phyloP scores from a whole-genome alignment of 306 rosid genomes.

The Acacia confusa region DNA sequence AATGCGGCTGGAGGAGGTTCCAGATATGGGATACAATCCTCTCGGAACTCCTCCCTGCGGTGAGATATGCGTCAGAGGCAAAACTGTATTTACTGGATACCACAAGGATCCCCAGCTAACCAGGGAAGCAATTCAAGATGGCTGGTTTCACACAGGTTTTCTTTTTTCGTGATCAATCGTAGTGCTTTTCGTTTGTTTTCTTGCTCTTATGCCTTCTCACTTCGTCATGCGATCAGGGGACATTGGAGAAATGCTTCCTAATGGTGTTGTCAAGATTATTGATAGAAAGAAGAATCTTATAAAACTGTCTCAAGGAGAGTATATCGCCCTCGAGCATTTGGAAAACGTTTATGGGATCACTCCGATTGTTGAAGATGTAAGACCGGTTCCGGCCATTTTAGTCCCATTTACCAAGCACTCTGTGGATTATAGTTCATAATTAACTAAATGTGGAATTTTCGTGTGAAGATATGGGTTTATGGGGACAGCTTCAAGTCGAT shows the following conservation, averaged over 20 bases:
- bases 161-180: not conserved
- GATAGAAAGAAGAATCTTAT: conserved; percentile 91
- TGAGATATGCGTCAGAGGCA: conserved; percentile 80
- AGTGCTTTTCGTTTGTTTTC: not conserved
- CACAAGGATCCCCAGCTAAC: conserved; percentile 76
- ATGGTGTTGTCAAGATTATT: conserved; percentile 70
- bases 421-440: not conserved
- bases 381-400: not conserved
- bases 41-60: conserved; percentile 76
- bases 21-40: conserved; percentile 93
- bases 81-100: conserved; percentile 65
- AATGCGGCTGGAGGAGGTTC: conserved; percentile 66
- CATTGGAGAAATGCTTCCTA: conserved; percentile 82
- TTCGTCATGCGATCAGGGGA: conserved; percentile 61
- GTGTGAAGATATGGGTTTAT: conserved; percentile 75
- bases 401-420: not conserved
- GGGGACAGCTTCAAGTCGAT: conserved; percentile 82
- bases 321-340: conserved; percentile 84
- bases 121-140: conserved; percentile 65
- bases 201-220: not conserved
- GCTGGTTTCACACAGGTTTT: conserved; percentile 92
- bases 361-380: conserved; percentile 83
- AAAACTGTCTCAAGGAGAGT: conserved; percentile 94
- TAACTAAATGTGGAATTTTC: not conserved
- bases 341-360: conserved; percentile 73